A percentile compares a stretch with the other conserved stretches of the same genome.
Conservation (phyloP, 129 eudicot genomes). For the sunflower (Helianthus annuus) region DNA sequence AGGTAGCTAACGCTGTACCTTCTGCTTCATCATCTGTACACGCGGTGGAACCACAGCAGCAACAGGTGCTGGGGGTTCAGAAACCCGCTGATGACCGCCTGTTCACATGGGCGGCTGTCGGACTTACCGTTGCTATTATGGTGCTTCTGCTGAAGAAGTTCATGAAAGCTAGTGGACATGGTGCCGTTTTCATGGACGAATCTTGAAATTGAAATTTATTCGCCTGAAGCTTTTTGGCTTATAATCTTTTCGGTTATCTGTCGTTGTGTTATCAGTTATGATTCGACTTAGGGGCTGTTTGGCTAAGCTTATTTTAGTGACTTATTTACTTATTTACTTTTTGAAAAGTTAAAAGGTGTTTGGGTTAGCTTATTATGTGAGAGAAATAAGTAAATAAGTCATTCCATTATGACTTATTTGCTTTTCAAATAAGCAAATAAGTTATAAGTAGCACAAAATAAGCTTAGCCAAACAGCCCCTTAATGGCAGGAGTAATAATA, state of each 20-base stretch:
- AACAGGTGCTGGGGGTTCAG: slow-evolving; percentile 47
- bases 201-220: slow-evolving; percentile 48
- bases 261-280: slow-evolving; percentile 2
- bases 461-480: no score
- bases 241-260: not conserved
- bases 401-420: no score
- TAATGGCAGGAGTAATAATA: slow-evolving; percentile 15
- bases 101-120: slow-evolving; percentile 88
- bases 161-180: slow-evolving; percentile 74
- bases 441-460: no score
- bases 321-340: no score
- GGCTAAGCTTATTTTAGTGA: no score
- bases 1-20: slow-evolving; percentile 21
- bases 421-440: no score
- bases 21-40: slow-evolving; percentile 28
- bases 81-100: slow-evolving; percentile 78
- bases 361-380: no score
- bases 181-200: slow-evolving; percentile 71
- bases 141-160: slow-evolving; percentile 82
- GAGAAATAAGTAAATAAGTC: no score
- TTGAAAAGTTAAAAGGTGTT: no score
- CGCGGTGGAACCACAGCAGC: slow-evolving; percentile 37
- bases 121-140: slow-evolving; percentile 75
- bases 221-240: not conserved
- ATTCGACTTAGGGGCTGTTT: no score